Evolutionary conservation across 2,329 filamentous ascomycete genomes (phyloP), one percentile per base, ranked within the genome.

Genomic region (Xylaria sp.): DNA sequence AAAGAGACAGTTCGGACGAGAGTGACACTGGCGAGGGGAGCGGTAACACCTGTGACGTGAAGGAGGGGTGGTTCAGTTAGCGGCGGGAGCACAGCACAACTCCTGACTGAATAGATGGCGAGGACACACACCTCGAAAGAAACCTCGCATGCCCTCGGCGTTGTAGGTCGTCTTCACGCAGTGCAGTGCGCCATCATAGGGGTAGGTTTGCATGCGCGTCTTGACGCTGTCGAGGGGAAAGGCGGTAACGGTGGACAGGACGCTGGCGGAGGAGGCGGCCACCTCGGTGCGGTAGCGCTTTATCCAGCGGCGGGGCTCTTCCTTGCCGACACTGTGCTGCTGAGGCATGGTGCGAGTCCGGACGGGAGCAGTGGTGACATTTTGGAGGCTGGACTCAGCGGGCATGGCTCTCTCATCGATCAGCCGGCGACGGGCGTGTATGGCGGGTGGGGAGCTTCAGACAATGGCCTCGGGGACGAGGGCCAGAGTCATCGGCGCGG

Each of bases 211-310:
- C 89, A 96, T 93, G 77, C 93, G 92, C 65, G 92, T 94, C 85
- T 97, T 97, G 79, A 95, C 91, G 76, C 93, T 95, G 80, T 97
- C 93, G 74, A 97, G 88, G 25, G 93, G 93, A 78, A 95, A 97
- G n/a, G 93, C 91, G 73, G 88, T 86, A 77, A 94, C 86, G 51
- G 93, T 96, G 46, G 92, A 94, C 66, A 95, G 85, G 73, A 94
- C 86, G 80, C 91, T 94, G 78, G 91, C 92, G 48, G 89, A 85
- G 80, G 90, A 92, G 54, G 93, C 93, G 70, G 92, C 89, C 73
- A 96, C 89, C 82, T 95, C 92, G 58, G 91, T 94, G 73, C 92
- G 88, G 81, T 96, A 95, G 74, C 86, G 87, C 83, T 93, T 94
- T 76, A 91, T 85, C 83, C 91, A 91, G 75, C 80, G 80, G 73